A percentile compares a stretch with the other conserved stretches of the same genome.
Evolutionary conservation across 2,329 filamentous ascomycete species (phyloP).

Genomic region (Pleomassaria siparia): DNA sequence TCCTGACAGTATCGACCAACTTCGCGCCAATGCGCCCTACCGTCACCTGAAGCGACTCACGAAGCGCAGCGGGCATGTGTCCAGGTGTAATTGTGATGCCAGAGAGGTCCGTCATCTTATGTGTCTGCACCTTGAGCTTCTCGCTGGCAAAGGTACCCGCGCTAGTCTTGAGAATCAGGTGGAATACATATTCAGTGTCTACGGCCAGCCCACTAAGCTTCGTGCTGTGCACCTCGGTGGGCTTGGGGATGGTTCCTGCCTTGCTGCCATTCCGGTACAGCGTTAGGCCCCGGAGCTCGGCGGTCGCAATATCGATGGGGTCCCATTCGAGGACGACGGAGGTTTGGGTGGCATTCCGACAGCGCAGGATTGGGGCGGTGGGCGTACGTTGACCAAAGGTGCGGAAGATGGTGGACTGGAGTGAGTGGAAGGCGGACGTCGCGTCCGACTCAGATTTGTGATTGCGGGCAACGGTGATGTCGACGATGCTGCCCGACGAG

Average conservation of each 20-base stretch:
- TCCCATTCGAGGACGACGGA: conserved; percentile 98
- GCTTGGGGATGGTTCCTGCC: conserved; percentile 89
- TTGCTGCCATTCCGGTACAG: conserved; percentile 96
- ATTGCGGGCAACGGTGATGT: conserved; percentile 94
- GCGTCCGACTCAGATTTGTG: conserved; percentile 72
- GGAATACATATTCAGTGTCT: conserved; percentile 94
- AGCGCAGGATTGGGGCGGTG: conserved; percentile 75
- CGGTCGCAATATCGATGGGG: conserved; percentile 87
- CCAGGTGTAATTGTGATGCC: conserved; percentile 94
- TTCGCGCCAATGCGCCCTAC: conserved; percentile 90
- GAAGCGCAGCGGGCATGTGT: conserved; percentile 71
- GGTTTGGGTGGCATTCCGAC: conserved; percentile 98
- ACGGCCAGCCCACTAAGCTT: conserved; percentile 97
- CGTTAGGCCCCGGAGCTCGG: conserved; percentile 83
- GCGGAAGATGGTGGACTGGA: conserved; percentile 86
- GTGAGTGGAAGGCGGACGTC: conserved; percentile 72
- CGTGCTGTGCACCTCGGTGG: conserved; percentile 84
- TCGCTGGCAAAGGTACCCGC: conserved; percentile 86
- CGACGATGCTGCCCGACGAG: conserved; percentile 93
- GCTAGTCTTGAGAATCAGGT: conserved; percentile 85
- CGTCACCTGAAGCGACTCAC: conserved; percentile 72
- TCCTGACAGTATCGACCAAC: conserved; percentile 84
- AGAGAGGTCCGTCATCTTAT: conserved; percentile 97
- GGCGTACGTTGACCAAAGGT: conserved; percentile 84
- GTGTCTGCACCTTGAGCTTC: conserved; percentile 81